phyloP scores from a whole-genome alignment of 495 filamentous ascomycete genomes.

The Umbilicaria muhlenbergii region DNA sequence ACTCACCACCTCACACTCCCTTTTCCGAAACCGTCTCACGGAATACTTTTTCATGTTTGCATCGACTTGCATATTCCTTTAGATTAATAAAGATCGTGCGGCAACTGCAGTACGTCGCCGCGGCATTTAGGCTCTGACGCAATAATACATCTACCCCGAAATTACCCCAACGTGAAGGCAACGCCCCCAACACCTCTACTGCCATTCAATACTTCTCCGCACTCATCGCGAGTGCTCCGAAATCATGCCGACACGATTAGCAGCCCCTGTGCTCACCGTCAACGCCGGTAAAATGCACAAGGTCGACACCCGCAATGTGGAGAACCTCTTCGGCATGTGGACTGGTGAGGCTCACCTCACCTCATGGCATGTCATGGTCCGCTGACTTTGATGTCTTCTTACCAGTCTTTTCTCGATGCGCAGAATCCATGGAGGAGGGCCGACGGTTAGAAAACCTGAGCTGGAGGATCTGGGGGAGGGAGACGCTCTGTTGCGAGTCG shows the following conservation, averaged over 20 bases:
- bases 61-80: no score
- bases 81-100: no score
- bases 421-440: constrained; percentile 86
- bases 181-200: neutral
- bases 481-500: constrained; percentile 87
- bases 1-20: no score
- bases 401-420: constrained; percentile 86
- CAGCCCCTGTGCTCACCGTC: constrained; percentile 63
- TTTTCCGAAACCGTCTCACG: no score
- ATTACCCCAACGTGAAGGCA: neutral
- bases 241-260: constrained; percentile 45
- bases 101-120: no score
- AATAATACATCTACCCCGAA: no score
- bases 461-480: constrained; percentile 91
- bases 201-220: neutral
- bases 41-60: no score
- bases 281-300: constrained; percentile 80
- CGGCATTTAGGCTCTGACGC: no score
- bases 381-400: constrained; percentile 9
- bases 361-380: constrained; percentile 6
- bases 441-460: constrained; percentile 85
- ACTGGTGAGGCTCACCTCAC: constrained; percentile 51
- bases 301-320: constrained; percentile 80
- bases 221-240: neutral
- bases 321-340: constrained; percentile 96